Evolutionary conservation across 805 yeast species (phyloP).

Genomic region (Barnettozyma wickerhamii): DNA sequence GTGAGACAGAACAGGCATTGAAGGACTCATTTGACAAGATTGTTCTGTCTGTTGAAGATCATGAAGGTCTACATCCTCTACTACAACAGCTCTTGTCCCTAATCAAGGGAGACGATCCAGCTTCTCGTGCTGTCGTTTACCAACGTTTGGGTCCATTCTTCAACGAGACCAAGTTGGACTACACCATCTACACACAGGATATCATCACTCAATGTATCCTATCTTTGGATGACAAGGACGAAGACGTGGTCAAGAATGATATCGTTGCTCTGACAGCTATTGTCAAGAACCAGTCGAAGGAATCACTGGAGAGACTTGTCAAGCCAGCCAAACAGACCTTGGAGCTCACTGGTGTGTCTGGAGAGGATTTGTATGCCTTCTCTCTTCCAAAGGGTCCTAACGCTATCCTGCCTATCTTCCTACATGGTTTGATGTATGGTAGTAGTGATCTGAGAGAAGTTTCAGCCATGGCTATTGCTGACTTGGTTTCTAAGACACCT

Average conservation of each 20-base stretch:
- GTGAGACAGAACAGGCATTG: slow-evolving; percentile 36
- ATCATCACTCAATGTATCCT: slow-evolving; percentile 66
- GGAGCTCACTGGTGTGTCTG: slow-evolving; percentile 54
- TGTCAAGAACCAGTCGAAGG: slow-evolving; percentile 70
- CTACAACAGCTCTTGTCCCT: slow-evolving; percentile 75
- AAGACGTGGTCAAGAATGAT: slow-evolving; percentile 57
- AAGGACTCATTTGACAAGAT: slow-evolving; percentile 59
- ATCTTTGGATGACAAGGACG: slow-evolving; percentile 67
- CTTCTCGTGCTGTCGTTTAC: slow-evolving; percentile 58
- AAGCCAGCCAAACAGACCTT: slow-evolving; percentile 78
- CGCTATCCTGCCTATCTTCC: slow-evolving; percentile 83
- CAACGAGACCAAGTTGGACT: slow-evolving; percentile 58
- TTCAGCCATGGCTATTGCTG: slow-evolving; percentile 87
- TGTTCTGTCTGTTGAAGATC: slow-evolving; percentile 67
- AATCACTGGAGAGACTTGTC: slow-evolving; percentile 69
- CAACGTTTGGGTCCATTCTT: slow-evolving; percentile 72
- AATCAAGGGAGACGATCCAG: slow-evolving; percentile 70
- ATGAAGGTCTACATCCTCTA: slow-evolving; percentile 78
- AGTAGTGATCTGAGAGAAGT: slow-evolving; percentile 74
- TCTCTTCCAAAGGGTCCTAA: slow-evolving; percentile 74
- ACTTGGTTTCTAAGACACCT: slow-evolving; percentile 79
- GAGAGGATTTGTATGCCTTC: slow-evolving; percentile 71
- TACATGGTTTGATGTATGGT: slow-evolving; percentile 96
- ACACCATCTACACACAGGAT: slow-evolving; percentile 68
- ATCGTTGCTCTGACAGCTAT: slow-evolving; percentile 62